Conservation (phyloP, 2,329 filamentous ascomycete species). For the Thermomyces lanuginosus region DNA sequence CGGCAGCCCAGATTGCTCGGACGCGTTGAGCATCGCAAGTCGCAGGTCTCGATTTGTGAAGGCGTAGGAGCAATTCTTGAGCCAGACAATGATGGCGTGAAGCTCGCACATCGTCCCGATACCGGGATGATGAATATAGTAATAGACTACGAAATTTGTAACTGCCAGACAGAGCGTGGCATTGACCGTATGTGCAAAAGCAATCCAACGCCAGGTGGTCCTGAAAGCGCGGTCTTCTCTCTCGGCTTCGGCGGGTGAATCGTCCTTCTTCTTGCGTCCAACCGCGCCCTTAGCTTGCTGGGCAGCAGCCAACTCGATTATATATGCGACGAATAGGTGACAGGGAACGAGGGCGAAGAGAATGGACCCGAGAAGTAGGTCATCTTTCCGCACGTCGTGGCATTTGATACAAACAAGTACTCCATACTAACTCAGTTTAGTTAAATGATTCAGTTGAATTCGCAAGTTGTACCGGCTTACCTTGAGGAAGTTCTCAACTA, state of each 20-base stretch:
- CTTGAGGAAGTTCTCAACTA: conserved; percentile 96
- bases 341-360: conserved; percentile 80
- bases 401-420: conserved; percentile 83
- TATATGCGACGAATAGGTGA: conserved; percentile 76
- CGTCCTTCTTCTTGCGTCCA: conserved; percentile 39
- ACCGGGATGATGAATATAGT: conserved; percentile 76
- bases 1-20: conserved; percentile 51
- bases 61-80: conserved; percentile 91
- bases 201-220: conserved; percentile 62
- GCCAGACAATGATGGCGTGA: conserved; percentile 86
- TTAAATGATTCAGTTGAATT: conserved; percentile 1
- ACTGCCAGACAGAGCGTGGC: conserved; percentile 64
- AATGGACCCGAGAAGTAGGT: conserved; percentile 56
- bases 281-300: conserved; percentile 56
- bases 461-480: conserved; percentile 28
- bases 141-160: conserved; percentile 77
- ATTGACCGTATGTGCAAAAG: conserved; percentile 67
- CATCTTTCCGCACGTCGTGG: conserved; percentile 68
- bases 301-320: conserved; percentile 74
- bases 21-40: conserved; percentile 72
- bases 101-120: conserved; percentile 83
- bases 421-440: conserved; percentile 55
- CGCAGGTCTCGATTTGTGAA: conserved; percentile 92
- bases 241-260: conserved; percentile 40
- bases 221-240: conserved; percentile 49